Base-by-base conservation (phyloP, 495 filamentous ascomycete species). In the Penicillium simplicissimum region DNA sequence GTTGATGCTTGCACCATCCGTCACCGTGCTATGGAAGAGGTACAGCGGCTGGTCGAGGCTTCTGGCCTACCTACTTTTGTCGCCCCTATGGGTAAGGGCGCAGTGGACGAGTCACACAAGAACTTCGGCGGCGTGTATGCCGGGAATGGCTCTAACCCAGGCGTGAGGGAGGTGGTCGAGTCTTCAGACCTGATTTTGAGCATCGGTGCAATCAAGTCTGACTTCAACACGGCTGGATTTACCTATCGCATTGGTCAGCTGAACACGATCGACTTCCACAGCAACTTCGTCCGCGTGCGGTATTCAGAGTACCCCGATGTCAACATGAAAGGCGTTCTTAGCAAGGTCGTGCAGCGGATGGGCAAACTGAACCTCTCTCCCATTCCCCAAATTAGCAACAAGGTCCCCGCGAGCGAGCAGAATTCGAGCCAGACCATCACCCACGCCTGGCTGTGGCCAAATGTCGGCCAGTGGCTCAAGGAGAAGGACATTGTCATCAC, bases 141-240 rank as follows among this genome's bases (percentile, higher is more conserved):
- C 8, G 93, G 93, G 17, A 83, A 84, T 62, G 93, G 89, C n/a
- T 90, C 86, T 14, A 84, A 88, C 45, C 73, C 84, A 0, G 88
- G 82, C 31, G 90, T 96, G 6, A 79, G 83, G 52, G 85, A 91
- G 48, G 80, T 84, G 17, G 87, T 97, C 38, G 92, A 97, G 68
- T 80, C 82, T 3, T 86, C 93, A 0, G 93, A 97, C 65, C 81
- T 97, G 3, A 88, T 97, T 21, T 79, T 97, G 14, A 89, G 82
- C 61, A 87, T 97, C 63, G 94, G 93, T 35, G 81, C 91, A 28
- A 87, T 97, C 61, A 86, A 90, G 74, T 92, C 87, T 62, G 93
- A 97, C 68, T 96, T 96, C 80, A 96, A 97, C 74, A 95, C 93
- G 14, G 79, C 88, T 11, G 93, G 93, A 15, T 96, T 97, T 79